Evolutionary conservation across 2,329 filamentous ascomycete genomes (phyloP).

Genomic region (Teratosphaeria epicoccoides): DNA sequence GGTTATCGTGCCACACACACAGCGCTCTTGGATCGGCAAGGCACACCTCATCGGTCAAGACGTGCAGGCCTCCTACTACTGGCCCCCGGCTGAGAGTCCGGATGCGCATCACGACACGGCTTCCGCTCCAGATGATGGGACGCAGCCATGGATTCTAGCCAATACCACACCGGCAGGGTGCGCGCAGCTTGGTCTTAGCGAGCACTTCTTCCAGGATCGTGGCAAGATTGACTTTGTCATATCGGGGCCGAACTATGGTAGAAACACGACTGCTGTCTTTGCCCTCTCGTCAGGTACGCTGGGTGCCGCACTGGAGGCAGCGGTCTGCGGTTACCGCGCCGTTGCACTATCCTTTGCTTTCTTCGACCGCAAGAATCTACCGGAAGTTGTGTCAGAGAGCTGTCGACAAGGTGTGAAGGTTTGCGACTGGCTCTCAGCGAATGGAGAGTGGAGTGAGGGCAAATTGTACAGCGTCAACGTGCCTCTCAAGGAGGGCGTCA

Average conservation of each 20-base stretch:
- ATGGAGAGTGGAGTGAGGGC: slow-evolving; percentile 56
- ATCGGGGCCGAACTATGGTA: slow-evolving; percentile 40
- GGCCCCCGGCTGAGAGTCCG: slow-evolving; percentile 31
- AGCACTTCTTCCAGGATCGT: slow-evolving; percentile 37
- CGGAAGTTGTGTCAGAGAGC: slow-evolving; percentile 66
- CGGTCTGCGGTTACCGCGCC: slow-evolving; percentile 40
- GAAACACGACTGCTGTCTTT: slow-evolving; percentile 42
- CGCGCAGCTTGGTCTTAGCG: slow-evolving; percentile 38
- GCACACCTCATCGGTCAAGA: slow-evolving; percentile 81
- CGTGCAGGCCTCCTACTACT: slow-evolving; percentile 57
- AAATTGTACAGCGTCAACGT: slow-evolving; percentile 81
- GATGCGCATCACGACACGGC: slow-evolving; percentile 11
- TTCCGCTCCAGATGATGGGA: slow-evolving; percentile 17
- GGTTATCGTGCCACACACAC: slow-evolving; percentile 79
- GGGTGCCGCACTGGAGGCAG: slow-evolving; percentile 40
- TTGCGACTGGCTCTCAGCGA: slow-evolving; percentile 64
- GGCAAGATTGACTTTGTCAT: slow-evolving; percentile 39
- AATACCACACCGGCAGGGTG: slow-evolving; percentile 41
- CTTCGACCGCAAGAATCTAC: slow-evolving; percentile 74
- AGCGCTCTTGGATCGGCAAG: slow-evolving; percentile 97
- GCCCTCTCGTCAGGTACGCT: slow-evolving; percentile 39
- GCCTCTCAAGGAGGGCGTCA: slow-evolving; percentile 65
- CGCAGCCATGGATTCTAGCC: slow-evolving; percentile 38
- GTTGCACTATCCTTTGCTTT: slow-evolving; percentile 89
- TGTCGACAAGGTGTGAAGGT: slow-evolving; percentile 63